Evolutionary conservation across 1,284 basidiomycete species (phyloP), one percentile per base, ranked within the genome.

Genomic region (Rugosomyces carneus): DNA sequence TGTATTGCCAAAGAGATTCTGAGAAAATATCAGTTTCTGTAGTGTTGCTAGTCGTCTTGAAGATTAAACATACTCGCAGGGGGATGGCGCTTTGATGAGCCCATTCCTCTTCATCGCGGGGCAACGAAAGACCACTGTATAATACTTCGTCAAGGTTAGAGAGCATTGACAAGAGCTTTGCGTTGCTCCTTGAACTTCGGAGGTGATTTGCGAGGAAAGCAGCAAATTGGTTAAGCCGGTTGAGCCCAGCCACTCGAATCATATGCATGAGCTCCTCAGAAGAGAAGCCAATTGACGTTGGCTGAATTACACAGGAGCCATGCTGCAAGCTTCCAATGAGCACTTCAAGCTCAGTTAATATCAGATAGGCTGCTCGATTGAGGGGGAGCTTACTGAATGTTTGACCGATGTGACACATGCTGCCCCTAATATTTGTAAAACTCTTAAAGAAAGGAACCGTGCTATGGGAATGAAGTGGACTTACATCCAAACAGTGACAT

Each of bases 351-450:
- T n/a, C n/a, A n/a, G n/a, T n/a, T n/a, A n/a, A n/a, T n/a, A n/a
- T n/a, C n/a, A n/a, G n/a, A n/a, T n/a, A n/a, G n/a, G 60, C 64
- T 48, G 70, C 3, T 29, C 13, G 10, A 26, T 26, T 5, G 59
- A 43, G 68, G 27, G 27, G 27, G 20, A 20, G 37, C 80, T 67
- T 61, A 81, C 81, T 78, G 67, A 80, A 82, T 37, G 70, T 71
- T 59, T 83, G 79, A 31, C 62, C 81, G 46, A 83, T 81, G 58
- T 84, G 81, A 54, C 80, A 83, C 78, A 84, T 79, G 64, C 78
- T 81, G 51, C 81, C 81, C 70, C 80, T 82, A 63, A 47, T 56
- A 51, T 54, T 53, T n/a, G n/a, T n/a, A n/a, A n/a, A n/a, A n/a
- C n/a, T n/a, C n/a, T n/a, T n/a, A n/a, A n/a, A n/a, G n/a, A n/a